Evolutionary conservation across 176 grass and related monocot genomes (phyloP), one percentile per base, ranked within the genome.

Genomic region (Carex parvula): DNA sequence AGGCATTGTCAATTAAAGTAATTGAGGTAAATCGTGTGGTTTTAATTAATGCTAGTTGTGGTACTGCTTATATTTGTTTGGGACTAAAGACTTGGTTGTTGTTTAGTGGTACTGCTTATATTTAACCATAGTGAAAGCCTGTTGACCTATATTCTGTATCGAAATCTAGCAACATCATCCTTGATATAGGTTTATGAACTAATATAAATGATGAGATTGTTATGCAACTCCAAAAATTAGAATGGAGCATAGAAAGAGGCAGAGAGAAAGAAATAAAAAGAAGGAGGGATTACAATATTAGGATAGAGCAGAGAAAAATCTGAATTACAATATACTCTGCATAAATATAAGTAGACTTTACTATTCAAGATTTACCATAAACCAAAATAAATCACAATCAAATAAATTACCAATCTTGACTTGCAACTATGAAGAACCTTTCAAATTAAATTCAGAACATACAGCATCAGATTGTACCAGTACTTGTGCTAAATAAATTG

Each of bases 1-100:
- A 95, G 66, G 96, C 93, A 12, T 91, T 95, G 91, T 90, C 91
- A 15, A 90, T 98, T 32, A 98, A 95, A 98, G 89, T 98, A 64
- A 90, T 98, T 59, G 96, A 98, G 93, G 96, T 98, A 89, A 95
- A 85, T 10, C 9, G 1, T 88, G 33, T 66, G 52, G 78, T 22
- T 30, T 87, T 4, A 74, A 83, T 48, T 13, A 78, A 57, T 78
- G 26, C 24, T 56, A 9, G 52, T 57, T 35, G 15, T 57, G 48
- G 52, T 33, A n/a, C n/a, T n/a, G 15, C 56, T 33, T 53, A 78
- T 35, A 35, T 35, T 35, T 35, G 33, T 35, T 35, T 35, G 33
- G 33, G 33, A 35, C 33, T 35, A 35, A 35, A 35, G 33, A 3
- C 33, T 35, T 35, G 33, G 33, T 35, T 35, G 33, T 35, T 35